phyloP scores from a whole-genome alignment of 2,329 filamentous ascomycete genomes.

The Trichoderma sp. region DNA sequence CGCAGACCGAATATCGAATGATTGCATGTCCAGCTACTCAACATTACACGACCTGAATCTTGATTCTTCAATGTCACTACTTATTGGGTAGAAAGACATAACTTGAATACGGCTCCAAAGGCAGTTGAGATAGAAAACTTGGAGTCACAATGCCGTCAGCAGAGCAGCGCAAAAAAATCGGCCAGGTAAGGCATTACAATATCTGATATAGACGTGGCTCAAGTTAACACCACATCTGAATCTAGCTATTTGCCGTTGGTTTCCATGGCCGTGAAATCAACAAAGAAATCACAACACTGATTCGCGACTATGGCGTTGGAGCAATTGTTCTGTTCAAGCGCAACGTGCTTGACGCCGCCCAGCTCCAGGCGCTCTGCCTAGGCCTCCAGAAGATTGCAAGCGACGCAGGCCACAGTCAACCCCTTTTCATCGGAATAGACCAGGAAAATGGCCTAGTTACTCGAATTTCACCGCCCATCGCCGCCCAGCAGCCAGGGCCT shows the following conservation, averaged over 20 bases:
- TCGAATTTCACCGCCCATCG: slow-evolving; percentile 35
- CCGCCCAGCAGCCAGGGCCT: slow-evolving; percentile 35
- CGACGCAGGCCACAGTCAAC: slow-evolving; percentile 35
- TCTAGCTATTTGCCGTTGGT: slow-evolving; percentile 36
- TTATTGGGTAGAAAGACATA: not conserved
- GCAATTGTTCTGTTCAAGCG: slow-evolving; percentile 38
- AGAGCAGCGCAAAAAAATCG: slow-evolving; percentile 30
- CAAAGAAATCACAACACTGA: slow-evolving; percentile 33
- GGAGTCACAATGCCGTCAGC: slow-evolving; percentile 21
- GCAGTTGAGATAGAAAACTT: too few relatives aligned
- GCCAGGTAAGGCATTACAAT: slow-evolving; percentile 24
- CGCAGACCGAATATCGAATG: not conserved
- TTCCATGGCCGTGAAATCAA: slow-evolving; percentile 35
- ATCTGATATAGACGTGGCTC: too few relatives aligned
- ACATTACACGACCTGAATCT: not conserved
- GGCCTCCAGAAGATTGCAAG: slow-evolving; percentile 35
- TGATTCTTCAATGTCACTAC: not conserved
- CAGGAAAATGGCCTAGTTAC: slow-evolving; percentile 38
- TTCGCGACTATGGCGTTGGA: slow-evolving; percentile 36
- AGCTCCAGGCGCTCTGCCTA: slow-evolving; percentile 34
- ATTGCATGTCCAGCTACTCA: not conserved
- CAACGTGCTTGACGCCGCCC: slow-evolving; percentile 33
- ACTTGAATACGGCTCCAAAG: not conserved
- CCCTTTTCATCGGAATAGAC: slow-evolving; percentile 37
- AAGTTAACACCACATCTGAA: not conserved